Conservation (phyloP, 106 monocot species). For the Gastrodia elata region DNA sequence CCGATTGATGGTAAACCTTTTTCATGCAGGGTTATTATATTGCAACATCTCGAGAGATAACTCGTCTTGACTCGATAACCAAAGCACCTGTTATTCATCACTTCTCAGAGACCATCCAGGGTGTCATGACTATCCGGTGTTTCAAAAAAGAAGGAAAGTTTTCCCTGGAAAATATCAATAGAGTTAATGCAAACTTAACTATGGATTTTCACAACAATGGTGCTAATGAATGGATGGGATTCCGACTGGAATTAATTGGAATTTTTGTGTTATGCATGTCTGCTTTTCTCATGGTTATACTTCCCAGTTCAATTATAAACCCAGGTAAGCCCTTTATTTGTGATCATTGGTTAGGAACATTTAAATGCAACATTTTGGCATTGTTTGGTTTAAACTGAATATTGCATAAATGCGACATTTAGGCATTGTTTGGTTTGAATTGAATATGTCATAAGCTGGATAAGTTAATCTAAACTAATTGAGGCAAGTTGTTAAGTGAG, state of each 20-base stretch:
- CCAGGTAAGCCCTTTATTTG: conserved; percentile 38
- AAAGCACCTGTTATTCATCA: conserved; percentile 85
- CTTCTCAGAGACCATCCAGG: conserved; percentile 65
- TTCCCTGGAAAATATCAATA: conserved; percentile 30
- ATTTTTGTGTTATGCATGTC: conserved; percentile 42
- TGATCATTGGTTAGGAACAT: too few species aligned
- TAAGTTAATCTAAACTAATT: too few species aligned
- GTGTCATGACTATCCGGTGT: conserved; percentile 58
- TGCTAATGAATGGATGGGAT: conserved; percentile 71
- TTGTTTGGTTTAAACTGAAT: too few species aligned
- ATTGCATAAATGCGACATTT: too few species aligned
- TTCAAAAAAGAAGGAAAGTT: conserved; percentile 56
- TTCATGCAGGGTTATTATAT: conserved; percentile 46
- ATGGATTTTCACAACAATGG: conserved; percentile 79
- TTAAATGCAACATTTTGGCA: not conserved
- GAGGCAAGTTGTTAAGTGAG: too few species aligned
- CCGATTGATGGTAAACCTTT: not conserved
- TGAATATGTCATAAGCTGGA: too few species aligned
- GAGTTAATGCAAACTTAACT: conserved; percentile 47
- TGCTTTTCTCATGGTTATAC: conserved; percentile 45
- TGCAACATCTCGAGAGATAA: conserved; percentile 61
- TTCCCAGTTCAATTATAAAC: conserved; percentile 55
- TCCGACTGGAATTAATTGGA: conserved; percentile 65
- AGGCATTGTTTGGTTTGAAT: too few species aligned
- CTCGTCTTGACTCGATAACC: conserved; percentile 64